Percentiles rank a stretch among this genome's conserved stretches.
phyloP scores from a whole-genome alignment of 2,329 filamentous ascomycete species.

The Sclerotiophoma versabilis region DNA sequence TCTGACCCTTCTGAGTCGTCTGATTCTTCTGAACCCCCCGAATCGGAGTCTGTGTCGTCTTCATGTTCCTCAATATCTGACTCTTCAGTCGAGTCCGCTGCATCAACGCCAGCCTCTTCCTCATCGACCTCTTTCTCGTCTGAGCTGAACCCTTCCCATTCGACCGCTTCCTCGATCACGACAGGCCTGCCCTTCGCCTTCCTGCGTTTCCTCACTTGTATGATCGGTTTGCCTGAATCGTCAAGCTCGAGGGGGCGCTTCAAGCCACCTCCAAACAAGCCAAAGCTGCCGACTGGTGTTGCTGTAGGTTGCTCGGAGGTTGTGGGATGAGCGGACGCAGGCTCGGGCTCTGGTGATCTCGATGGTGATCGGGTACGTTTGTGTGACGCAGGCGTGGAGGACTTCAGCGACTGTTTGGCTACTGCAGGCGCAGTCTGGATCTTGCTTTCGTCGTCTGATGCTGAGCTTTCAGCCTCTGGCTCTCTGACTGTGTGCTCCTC shows the following conservation, averaged over 20 bases:
- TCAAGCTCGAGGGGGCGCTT: constrained; percentile 86
- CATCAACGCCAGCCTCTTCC: constrained; percentile 22
- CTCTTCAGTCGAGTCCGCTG: neutral
- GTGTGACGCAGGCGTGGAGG: neutral
- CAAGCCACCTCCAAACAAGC: constrained; percentile 73
- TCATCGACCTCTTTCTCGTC: constrained; percentile 44
- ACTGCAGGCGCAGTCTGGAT: neutral
- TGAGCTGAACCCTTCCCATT: constrained; percentile 70
- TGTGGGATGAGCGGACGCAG: neutral
- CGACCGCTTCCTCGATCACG: constrained; percentile 54
- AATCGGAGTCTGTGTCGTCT: constrained; percentile 9
- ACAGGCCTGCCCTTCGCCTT: constrained; percentile 57
- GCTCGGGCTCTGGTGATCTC: constrained; percentile 13
- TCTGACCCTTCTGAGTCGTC: constrained; percentile 42
- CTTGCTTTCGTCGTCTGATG: constrained; percentile 38
- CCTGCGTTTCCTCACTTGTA: constrained; percentile 80
- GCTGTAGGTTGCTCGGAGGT: constrained; percentile 4
- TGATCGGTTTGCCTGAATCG: constrained; percentile 78
- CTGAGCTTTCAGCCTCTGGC: constrained; percentile 30
- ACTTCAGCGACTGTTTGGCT: neutral
- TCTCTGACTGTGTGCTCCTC: constrained; percentile 44
- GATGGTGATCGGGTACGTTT: constrained; percentile 31
- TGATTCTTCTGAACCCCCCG: constrained; percentile 19
- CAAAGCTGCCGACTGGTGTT: constrained; percentile 17
- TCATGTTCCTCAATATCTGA: constrained; percentile 17